Conservation (phyloP, 177 flowering plant species). For the Tripterygium wilfordii region DNA sequence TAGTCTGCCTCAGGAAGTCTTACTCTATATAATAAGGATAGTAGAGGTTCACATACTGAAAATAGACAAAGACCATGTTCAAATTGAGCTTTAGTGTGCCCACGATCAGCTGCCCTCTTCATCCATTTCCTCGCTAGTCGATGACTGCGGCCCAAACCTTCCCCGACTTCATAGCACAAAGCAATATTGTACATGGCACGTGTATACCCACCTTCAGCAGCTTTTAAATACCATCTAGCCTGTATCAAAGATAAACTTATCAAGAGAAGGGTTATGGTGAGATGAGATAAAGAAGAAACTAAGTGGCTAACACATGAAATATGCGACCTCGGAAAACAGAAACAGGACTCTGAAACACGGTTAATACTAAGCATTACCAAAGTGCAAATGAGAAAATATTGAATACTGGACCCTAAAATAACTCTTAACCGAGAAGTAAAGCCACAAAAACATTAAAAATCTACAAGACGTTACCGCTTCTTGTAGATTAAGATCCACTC, state of each 20-base stretch:
- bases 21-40: background rate
- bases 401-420: too few species aligned
- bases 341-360: too few species aligned
- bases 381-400: too few species aligned
- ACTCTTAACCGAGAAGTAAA: too few species aligned
- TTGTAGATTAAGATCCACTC: constrained; percentile 36
- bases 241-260: constrained; percentile 21
- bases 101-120: constrained; percentile 91
- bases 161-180: constrained; percentile 70
- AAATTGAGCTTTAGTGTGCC: constrained; percentile 86
- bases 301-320: background rate
- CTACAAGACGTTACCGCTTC: too few species aligned
- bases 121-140: constrained; percentile 77
- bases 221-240: constrained; percentile 81
- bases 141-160: constrained; percentile 54
- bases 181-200: constrained; percentile 97
- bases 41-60: constrained; percentile 39
- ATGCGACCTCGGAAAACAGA: too few species aligned
- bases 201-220: constrained; percentile 87
- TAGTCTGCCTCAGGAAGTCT: too few species aligned
- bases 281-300: background rate
- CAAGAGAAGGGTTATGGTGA: background rate
- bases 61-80: constrained; percentile 85
- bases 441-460: too few species aligned
- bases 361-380: too few species aligned